A percentile compares a stretch with the other conserved stretches of the same genome.
phyloP scores from a whole-genome alignment of 805 yeast species.

The Isabelozyma rhagii region DNA sequence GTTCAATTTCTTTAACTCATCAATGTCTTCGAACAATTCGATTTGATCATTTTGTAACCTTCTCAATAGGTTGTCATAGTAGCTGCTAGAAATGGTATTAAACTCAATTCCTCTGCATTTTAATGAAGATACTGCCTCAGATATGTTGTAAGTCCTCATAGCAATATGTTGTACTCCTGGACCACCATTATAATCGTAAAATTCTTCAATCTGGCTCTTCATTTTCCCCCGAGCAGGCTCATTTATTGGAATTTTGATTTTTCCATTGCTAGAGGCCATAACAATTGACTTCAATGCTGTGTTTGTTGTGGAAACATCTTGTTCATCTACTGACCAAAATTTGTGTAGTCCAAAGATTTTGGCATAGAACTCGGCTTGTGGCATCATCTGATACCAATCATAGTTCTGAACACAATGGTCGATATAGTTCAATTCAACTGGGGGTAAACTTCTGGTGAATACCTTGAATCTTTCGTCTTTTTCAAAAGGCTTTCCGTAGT shows the following conservation, averaged over 20 bases:
- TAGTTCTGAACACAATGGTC: conserved; percentile 85
- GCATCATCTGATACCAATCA: conserved; percentile 63
- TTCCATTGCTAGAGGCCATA: conserved; percentile 66
- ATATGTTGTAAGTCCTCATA: conserved; percentile 57
- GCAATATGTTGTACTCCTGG: conserved; percentile 89
- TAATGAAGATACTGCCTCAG: conserved; percentile 53
- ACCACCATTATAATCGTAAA: conserved; percentile 68
- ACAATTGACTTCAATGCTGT: conserved; percentile 73
- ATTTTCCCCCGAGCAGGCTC: conserved; percentile 73
- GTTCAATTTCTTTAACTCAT: conserved; percentile 46
- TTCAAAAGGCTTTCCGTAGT: conserved; percentile 18
- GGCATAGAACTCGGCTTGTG: conserved; percentile 58
- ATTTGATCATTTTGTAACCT: conserved; percentile 45
- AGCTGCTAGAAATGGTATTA: conserved; percentile 54
- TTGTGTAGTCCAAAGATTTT: conserved; percentile 67
- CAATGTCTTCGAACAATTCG: conserved; percentile 50
- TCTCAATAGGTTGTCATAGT: conserved; percentile 50
- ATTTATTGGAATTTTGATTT: conserved; percentile 76
- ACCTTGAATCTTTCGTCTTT: conserved; percentile 1
- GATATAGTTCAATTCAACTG: conserved; percentile 41
- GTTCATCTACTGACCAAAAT: conserved; percentile 84
- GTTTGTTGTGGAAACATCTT: conserved; percentile 63
- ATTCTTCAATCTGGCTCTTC: conserved; percentile 81
- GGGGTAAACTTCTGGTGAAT: conserved; percentile 17
- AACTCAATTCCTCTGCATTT: conserved; percentile 66